Percentiles rank a stretch among this genome's conserved stretches.
Conservation (phyloP, 371 early-diverging fungal species). For the Entomophthora muscae region DNA sequence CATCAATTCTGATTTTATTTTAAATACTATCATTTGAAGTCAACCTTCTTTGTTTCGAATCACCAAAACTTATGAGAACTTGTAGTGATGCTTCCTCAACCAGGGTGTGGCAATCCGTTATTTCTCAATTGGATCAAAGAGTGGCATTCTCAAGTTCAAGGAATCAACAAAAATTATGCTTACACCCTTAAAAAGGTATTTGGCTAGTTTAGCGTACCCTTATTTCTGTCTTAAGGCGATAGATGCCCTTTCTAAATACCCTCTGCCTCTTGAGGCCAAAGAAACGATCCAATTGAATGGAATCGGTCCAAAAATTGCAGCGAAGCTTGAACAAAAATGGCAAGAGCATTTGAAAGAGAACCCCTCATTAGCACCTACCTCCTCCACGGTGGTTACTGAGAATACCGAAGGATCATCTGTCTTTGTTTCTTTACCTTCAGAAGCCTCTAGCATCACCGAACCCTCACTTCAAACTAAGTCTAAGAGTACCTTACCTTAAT, state of each 20-base stretch:
- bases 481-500: background rate
- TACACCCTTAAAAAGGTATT: background rate
- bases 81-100: background rate
- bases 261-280: constrained; percentile 23
- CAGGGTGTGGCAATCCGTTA: constrained; percentile 34
- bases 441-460: background rate
- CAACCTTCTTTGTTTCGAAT: too few relatives aligned
- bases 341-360: constrained; percentile 14
- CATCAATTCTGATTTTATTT: too few relatives aligned
- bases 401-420: background rate
- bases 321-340: constrained; percentile 34
- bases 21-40: too few relatives aligned
- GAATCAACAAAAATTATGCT: constrained; percentile 14
- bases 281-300: constrained; percentile 33
- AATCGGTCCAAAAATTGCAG: constrained; percentile 38
- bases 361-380: background rate
- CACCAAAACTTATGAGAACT: too few relatives aligned
- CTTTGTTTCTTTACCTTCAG: background rate
- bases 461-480: background rate
- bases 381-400: background rate
- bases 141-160: constrained; percentile 29
- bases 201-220: background rate
- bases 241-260: constrained; percentile 36
- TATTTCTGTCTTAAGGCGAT: constrained; percentile 25
- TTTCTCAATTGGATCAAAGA: constrained; percentile 38